phyloP scores from a whole-genome alignment of 495 filamentous ascomycete genomes.

The Xylaria flabelliformis region DNA sequence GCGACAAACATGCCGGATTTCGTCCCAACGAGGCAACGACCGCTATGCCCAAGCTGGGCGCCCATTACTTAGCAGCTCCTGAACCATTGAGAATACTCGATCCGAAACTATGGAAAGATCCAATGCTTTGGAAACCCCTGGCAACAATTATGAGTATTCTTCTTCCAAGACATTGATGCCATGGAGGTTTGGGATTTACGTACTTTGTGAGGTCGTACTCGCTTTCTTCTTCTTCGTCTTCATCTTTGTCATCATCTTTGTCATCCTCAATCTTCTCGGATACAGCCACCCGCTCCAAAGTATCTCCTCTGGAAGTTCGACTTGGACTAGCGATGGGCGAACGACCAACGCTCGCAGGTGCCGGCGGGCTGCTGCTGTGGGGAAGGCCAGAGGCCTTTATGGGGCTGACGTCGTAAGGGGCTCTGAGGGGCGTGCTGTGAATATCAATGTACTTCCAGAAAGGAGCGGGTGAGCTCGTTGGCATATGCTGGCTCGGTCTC shows the following conservation, averaged over 20 bases:
- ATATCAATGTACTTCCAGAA: constrained; percentile 90
- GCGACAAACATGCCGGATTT: not conserved
- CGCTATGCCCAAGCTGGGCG: not conserved
- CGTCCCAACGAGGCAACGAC: not conserved
- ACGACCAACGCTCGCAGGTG: constrained; percentile 54
- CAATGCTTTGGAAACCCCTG: constrained; percentile 76
- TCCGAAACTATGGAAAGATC: constrained; percentile 60
- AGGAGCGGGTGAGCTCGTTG: constrained; percentile 92
- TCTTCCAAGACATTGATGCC: not conserved
- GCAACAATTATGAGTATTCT: constrained; percentile 39
- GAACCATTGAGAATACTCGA: constrained; percentile 12
- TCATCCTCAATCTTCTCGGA: constrained; percentile 46
- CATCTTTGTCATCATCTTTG: constrained; percentile 51
- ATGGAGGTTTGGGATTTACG: not conserved
- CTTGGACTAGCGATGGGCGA: constrained; percentile 46
- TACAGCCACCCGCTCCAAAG: constrained; percentile 33
- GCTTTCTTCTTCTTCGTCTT: constrained; percentile 58
- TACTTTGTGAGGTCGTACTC: constrained; percentile 70
- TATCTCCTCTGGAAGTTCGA: constrained; percentile 30
- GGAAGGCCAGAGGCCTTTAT: constrained; percentile 50
- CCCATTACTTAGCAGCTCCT: constrained; percentile 6
- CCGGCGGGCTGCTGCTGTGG: constrained; percentile 72
- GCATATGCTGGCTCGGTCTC: constrained; percentile 92
- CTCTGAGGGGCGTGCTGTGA: constrained; percentile 77
- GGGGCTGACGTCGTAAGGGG: constrained; percentile 60